A percentile compares a stretch with the other conserved stretches of the same genome.
Conservation (phyloP, 306 rosid species). For the Hippophae gyantsensis region DNA sequence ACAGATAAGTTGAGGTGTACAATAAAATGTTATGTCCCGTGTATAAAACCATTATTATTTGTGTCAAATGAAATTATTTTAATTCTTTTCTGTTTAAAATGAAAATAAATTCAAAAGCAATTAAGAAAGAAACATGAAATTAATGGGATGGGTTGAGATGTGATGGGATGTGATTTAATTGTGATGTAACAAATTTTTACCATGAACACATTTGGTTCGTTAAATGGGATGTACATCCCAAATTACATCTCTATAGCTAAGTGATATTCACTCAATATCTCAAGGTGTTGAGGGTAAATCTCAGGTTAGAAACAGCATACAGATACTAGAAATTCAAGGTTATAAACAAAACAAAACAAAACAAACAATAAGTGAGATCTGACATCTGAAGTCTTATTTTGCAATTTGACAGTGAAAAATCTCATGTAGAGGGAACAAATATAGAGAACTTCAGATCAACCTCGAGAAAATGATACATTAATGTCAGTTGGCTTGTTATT, state of each 20-base stretch:
- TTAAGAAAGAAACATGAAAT: too few species aligned
- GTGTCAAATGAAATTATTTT: too few species aligned
- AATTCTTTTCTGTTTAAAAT: too few species aligned
- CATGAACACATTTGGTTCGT: too few species aligned
- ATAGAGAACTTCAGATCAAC: conserved; percentile 14
- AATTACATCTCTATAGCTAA: too few species aligned
- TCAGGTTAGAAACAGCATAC: conserved; percentile 10
- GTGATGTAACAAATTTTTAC: too few species aligned
- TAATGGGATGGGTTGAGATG: too few species aligned
- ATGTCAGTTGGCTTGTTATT: conserved; percentile 59
- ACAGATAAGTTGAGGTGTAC: conserved; percentile 13
- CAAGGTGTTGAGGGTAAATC: conserved; percentile 11
- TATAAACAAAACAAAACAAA: conserved; percentile 29
- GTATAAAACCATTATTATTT: too few species aligned
- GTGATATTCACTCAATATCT: conserved; percentile 19
- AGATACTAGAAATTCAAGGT: conserved; percentile 23
- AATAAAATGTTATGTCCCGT: too few species aligned
- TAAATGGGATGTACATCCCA: too few species aligned
- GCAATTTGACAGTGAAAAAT: conserved; percentile 30
- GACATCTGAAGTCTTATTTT: conserved; percentile 26
- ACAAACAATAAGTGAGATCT: conserved; percentile 13
- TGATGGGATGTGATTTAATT: too few species aligned
- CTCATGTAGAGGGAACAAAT: conserved; percentile 8
- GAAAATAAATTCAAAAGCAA: too few species aligned
- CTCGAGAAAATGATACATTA: conserved; percentile 59